phyloP scores from a whole-genome alignment of 1,139 yeast genomes.

The Waltiozyma sp. region DNA sequence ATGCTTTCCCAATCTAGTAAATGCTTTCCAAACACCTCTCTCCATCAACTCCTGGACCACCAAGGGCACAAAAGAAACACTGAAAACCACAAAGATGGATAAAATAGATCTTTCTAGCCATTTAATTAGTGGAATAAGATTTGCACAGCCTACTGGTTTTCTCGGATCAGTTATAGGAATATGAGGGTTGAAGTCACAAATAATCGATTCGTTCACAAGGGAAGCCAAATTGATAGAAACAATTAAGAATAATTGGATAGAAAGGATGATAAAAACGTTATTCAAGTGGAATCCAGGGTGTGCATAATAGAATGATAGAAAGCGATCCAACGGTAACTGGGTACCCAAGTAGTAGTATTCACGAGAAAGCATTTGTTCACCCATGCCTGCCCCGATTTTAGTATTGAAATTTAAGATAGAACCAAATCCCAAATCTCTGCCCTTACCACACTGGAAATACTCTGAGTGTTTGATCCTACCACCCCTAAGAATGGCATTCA shows the following conservation, averaged over 20 bases:
- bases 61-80: slow-evolving; percentile 61
- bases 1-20: slow-evolving; percentile 54
- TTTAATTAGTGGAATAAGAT: slow-evolving; percentile 53
- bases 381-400: slow-evolving; percentile 78
- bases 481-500: slow-evolving; percentile 62
- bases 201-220: slow-evolving; percentile 53
- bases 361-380: slow-evolving; percentile 68
- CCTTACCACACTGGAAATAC: slow-evolving; percentile 71
- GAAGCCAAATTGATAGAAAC: slow-evolving; percentile 57
- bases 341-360: slow-evolving; percentile 66
- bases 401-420: slow-evolving; percentile 67
- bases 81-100: slow-evolving; percentile 64
- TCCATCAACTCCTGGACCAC: slow-evolving; percentile 63
- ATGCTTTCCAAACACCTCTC: slow-evolving; percentile 62
- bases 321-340: slow-evolving; percentile 60
- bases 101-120: slow-evolving; percentile 70
- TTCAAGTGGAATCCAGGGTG: slow-evolving; percentile 72
- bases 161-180: slow-evolving; percentile 49
- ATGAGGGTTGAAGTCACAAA: slow-evolving; percentile 51
- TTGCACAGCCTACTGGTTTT: slow-evolving; percentile 57
- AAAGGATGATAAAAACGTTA: slow-evolving; percentile 56
- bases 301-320: slow-evolving; percentile 67
- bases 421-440: slow-evolving; percentile 71
- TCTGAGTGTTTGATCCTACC: slow-evolving; percentile 71
- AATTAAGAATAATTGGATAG: slow-evolving; percentile 54